Evolutionary conservation across 352 stramenopile species (phyloP), one percentile per base, ranked within the genome.

Genomic region (Globisporangium mamillatum): DNA sequence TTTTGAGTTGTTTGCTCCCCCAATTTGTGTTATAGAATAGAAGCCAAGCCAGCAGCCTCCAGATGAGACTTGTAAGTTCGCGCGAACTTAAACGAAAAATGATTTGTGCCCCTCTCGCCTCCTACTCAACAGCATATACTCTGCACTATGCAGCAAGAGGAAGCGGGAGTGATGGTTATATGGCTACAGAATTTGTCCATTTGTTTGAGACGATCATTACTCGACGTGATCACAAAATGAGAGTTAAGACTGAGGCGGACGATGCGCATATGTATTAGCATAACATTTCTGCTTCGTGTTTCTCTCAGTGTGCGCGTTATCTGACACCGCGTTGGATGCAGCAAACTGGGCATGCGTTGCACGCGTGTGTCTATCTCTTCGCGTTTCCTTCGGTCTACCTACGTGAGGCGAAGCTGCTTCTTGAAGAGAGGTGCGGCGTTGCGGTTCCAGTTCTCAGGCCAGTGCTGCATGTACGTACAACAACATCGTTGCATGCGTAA

Each of bases 371-470:
- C 29, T 27, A 52, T 22, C 29, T 27, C 50, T 46, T 52, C 1
- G 14, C n/a, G 20, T 22, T 24, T n/a, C 16, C 41, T 29, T 32
- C 24, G 8, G 29, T 20, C 68, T 72, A 76, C 52, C 70, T 72
- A 76, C 55, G 58, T 66, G 44, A 86, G 68, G 12, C 52, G 59
- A 6, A 92, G 76, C 27, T 81, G 74, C 60, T 82, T 78, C 12
- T 77, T 77, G 70, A 94, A 94, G 4, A 91, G 63, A 6, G 86
- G 84, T 4, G 32, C 32, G 32, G 84, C 86, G 32, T 85, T 72
- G 53, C 81, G 80, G 16, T 72, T 78, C 86, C 86, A 94, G 71
- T 92, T 90, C 63, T 92, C 81, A 1, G 84, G 84, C 86, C 84
- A 93, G 53, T 93, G 86, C 86, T 92, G 38, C 14, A 63, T 9